Conservation (phyloP, 179 eudicot genomes). For the Silene noctiflora region DNA sequence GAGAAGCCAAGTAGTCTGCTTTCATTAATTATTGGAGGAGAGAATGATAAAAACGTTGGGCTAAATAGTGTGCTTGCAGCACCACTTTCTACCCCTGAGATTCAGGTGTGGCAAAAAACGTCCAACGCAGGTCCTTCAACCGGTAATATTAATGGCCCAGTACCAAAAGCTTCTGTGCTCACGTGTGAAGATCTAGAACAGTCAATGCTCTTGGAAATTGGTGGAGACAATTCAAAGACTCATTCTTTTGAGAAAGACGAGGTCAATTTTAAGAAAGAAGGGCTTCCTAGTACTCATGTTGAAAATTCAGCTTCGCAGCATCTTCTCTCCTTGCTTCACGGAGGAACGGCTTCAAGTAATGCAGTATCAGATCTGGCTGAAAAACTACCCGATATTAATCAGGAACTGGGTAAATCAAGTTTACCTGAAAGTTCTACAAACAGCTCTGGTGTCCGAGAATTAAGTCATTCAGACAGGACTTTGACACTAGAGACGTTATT, state of each 20-base stretch:
- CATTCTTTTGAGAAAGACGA: slow-evolving; percentile 30
- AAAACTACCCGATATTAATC: slow-evolving; percentile 29
- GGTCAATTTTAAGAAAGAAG: slow-evolving; percentile 26
- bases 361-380: slow-evolving; percentile 21
- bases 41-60: slow-evolving; percentile 44
- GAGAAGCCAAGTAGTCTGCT: slow-evolving; percentile 55
- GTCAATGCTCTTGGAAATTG: slow-evolving; percentile 63
- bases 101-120: slow-evolving; percentile 20
- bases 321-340: slow-evolving; percentile 76
- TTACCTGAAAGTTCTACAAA: slow-evolving; percentile 21
- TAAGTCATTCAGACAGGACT: slow-evolving; percentile 35
- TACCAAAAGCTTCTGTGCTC: slow-evolving; percentile 53
- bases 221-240: slow-evolving; percentile 37
- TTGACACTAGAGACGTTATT: slow-evolving; percentile 86
- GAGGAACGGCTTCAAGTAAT: slow-evolving; percentile 38
- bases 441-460: slow-evolving; percentile 32
- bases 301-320: slow-evolving; percentile 46
- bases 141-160: slow-evolving; percentile 32
- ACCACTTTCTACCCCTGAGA: slow-evolving; percentile 27
- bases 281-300: slow-evolving; percentile 33
- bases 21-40: slow-evolving; percentile 68
- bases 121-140: slow-evolving; percentile 35
- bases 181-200: slow-evolving; percentile 98
- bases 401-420: slow-evolving; percentile 28
- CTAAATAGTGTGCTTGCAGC: slow-evolving; percentile 30